Evolutionary conservation across 805 yeast species (phyloP).

Genomic region (Saccharomycopsis selenospora): DNA sequence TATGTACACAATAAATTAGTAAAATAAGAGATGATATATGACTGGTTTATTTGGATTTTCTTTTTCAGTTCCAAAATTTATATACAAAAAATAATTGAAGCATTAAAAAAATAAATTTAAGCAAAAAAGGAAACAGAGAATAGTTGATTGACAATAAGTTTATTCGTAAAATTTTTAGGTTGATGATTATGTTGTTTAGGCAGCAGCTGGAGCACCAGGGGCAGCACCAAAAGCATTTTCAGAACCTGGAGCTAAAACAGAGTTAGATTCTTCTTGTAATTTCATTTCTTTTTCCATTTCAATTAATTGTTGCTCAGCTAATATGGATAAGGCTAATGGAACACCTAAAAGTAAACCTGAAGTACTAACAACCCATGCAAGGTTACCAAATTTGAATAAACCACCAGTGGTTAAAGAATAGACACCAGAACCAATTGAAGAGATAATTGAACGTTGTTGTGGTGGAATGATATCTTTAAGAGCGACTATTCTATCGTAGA

Average conservation of each 20-base stretch:
- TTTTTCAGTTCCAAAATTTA: no score
- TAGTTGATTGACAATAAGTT: no score
- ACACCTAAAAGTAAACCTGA: slow-evolving; percentile 82
- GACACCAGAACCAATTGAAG: slow-evolving; percentile 28
- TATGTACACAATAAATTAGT: no score
- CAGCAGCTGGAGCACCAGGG: slow-evolving; percentile 31
- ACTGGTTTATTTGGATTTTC: no score
- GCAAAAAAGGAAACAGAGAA: no score
- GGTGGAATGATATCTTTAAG: slow-evolving; percentile 90
- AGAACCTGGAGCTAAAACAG: slow-evolving; percentile 63
- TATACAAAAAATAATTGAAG: no score
- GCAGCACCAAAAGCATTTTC: slow-evolving; percentile 26
- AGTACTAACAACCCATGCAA: slow-evolving; percentile 82
- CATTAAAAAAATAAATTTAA: no score
- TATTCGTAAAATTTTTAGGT: background rate
- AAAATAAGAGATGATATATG: no score
- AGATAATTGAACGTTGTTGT: slow-evolving; percentile 55
- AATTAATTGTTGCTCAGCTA: slow-evolving; percentile 87
- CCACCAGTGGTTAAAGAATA: slow-evolving; percentile 39
- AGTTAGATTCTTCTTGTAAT: slow-evolving; percentile 70
- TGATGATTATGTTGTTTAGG: slow-evolving; percentile 7
- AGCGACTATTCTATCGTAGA: slow-evolving; percentile 83
- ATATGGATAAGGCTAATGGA: slow-evolving; percentile 82
- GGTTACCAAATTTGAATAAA: slow-evolving; percentile 58
- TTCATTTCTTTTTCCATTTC: slow-evolving; percentile 92